A percentile compares a stretch with the other conserved stretches of the same genome.
phyloP scores from a whole-genome alignment of 2,329 filamentous ascomycete genomes.

The Aureobasidium mangrovei region DNA sequence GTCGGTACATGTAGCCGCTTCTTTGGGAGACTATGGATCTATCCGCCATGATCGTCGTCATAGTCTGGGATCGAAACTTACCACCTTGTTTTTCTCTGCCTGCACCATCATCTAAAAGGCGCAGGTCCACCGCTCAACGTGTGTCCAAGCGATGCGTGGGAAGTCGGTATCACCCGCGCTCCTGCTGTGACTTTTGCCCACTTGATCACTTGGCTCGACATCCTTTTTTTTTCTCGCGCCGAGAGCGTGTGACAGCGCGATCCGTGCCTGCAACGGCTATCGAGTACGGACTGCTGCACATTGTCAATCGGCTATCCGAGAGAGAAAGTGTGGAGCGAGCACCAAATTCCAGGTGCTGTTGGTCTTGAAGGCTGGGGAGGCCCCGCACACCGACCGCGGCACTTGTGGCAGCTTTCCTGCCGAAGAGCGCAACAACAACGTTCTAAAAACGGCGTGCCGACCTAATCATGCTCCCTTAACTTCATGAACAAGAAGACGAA shows the following conservation, averaged over 20 bases:
- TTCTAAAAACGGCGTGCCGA: not conserved
- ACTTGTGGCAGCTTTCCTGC: slow-evolving; percentile 10
- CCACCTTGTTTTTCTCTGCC: not conserved
- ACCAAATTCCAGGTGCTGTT: slow-evolving; percentile 3
- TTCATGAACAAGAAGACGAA: slow-evolving; percentile 1
- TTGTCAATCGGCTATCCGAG: not conserved
- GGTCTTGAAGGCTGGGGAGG: not conserved
- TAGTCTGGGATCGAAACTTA: slow-evolving; percentile 1
- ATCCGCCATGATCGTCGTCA: slow-evolving; percentile 13
- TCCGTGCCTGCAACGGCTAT: slow-evolving; percentile 7
- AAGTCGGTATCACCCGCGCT: slow-evolving; percentile 4
- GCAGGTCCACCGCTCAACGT: slow-evolving; percentile 7
- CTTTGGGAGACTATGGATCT: slow-evolving; percentile 13
- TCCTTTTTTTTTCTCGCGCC: not conserved
- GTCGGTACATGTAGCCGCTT: slow-evolving; percentile 7
- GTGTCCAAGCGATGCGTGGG: not conserved
- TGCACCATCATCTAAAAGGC: slow-evolving; percentile 8
- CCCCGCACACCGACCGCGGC: not conserved
- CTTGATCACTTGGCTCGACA: not conserved
- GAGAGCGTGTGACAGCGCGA: slow-evolving; percentile 4
- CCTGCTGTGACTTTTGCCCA: not conserved
- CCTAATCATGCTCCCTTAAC: not conserved
- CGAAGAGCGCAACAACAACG: slow-evolving; percentile 2
- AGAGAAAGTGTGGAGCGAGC: slow-evolving; percentile 3
- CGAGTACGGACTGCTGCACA: not conserved